phyloP scores from a whole-genome alignment of 352 stramenopile genomes.

The Globisporangium mamillatum region DNA sequence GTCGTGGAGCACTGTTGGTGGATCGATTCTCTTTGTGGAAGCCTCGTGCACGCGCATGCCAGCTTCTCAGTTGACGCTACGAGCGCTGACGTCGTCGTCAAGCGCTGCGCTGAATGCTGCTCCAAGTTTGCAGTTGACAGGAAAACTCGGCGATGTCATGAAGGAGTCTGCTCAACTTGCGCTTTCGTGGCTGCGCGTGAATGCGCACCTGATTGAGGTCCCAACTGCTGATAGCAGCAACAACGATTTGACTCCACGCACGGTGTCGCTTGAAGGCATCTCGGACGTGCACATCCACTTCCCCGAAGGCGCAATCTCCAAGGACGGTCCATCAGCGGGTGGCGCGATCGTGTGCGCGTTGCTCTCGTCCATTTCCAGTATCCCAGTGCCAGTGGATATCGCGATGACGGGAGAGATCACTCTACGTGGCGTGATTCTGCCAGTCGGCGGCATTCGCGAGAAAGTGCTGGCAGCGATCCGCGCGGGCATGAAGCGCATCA shows the following conservation, averaged over 20 bases:
- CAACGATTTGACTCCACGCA: constrained; percentile 14
- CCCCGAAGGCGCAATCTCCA: constrained; percentile 85
- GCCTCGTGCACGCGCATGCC: constrained; percentile 60
- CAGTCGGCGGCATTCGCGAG: constrained; percentile 89
- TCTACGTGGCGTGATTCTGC: constrained; percentile 84
- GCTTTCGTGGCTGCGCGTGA: constrained; percentile 76
- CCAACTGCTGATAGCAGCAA: constrained; percentile 18
- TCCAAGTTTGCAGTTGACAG: constrained; percentile 60
- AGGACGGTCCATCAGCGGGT: constrained; percentile 87
- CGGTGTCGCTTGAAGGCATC: constrained; percentile 50
- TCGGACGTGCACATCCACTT: constrained; percentile 88
- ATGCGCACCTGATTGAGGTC: constrained; percentile 56
- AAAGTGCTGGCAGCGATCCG: constrained; percentile 87
- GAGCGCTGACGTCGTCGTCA: constrained; percentile 24
- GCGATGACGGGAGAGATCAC: constrained; percentile 90
- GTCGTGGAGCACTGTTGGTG: constrained; percentile 77
- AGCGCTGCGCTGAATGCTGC: constrained; percentile 21
- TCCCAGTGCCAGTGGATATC: constrained; percentile 72
- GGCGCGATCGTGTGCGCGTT: constrained; percentile 85
- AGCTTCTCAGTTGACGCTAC: constrained; percentile 21
- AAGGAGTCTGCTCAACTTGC: constrained; percentile 86
- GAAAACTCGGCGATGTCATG: constrained; percentile 85
- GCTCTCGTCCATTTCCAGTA: constrained; percentile 65
- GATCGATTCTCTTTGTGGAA: constrained; percentile 86
- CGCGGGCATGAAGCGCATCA: constrained; percentile 79